Evolutionary conservation across 345 rosid species (phyloP).

Genomic region (Microthlaspi erraticum): DNA sequence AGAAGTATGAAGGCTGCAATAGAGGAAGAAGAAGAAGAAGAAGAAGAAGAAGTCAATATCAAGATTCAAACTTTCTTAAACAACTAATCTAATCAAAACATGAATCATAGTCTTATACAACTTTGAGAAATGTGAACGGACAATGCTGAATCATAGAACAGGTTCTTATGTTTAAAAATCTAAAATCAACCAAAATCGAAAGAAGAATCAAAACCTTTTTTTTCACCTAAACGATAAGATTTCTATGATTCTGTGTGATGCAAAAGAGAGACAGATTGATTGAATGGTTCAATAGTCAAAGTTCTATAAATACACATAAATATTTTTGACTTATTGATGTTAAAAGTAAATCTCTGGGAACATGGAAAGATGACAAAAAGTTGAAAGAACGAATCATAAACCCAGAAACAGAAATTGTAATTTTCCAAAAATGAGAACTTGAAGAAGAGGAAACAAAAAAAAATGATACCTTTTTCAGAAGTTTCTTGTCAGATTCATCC

Average conservation of each 20-base stretch:
- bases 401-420: constrained; percentile 41
- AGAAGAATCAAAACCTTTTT: neutral
- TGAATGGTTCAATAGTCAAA: constrained; percentile 24
- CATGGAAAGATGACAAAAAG: constrained; percentile 41
- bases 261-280: constrained; percentile 9
- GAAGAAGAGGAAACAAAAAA: neutral
- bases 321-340: neutral
- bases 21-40: neutral
- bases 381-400: constrained; percentile 27
- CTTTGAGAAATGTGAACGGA: constrained; percentile 16
- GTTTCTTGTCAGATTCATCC: neutral
- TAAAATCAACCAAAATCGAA: neutral
- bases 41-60: constrained; percentile 22
- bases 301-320: constrained; percentile 1
- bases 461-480: constrained; percentile 29
- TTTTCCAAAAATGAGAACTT: constrained; percentile 8
- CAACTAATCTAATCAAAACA: neutral
- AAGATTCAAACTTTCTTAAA: neutral
- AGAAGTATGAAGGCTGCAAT: constrained; percentile 24
- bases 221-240: neutral
- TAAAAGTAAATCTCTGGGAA: constrained; percentile 19
- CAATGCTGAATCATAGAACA: constrained; percentile 31
- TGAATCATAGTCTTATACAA: neutral
- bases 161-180: constrained; percentile 8
- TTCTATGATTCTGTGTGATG: neutral